phyloP scores from a whole-genome alignment of 208 protist species.

The Acanthamoeba polyphaga region DNA sequence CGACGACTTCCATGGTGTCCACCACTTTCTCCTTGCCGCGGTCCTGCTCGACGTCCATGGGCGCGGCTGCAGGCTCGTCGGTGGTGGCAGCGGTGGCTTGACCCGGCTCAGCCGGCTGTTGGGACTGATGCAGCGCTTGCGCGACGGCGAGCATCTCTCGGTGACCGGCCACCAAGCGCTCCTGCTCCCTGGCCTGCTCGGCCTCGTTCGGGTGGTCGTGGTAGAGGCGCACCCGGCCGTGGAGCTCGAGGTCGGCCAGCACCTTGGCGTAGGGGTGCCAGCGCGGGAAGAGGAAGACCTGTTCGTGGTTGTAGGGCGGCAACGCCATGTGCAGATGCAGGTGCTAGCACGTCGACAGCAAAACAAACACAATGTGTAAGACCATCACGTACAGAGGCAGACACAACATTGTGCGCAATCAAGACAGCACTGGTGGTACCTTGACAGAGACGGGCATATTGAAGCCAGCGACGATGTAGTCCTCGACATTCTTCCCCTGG shows the following conservation, averaged over 20 bases:
- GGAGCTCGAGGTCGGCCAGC: not conserved
- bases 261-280: not conserved
- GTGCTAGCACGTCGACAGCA: not conserved
- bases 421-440: too few relatives aligned
- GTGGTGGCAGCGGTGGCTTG: too few relatives aligned
- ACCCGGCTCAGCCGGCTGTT: not conserved
- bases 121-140: not conserved
- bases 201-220: not conserved
- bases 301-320: constrained; percentile 13
- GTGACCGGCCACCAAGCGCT: not conserved
- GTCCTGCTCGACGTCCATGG: too few relatives aligned
- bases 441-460: not conserved
- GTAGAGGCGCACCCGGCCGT: not conserved
- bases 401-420: too few relatives aligned
- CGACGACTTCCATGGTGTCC: not conserved
- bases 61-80: not conserved
- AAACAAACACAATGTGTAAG: not conserved
- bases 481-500: not conserved
- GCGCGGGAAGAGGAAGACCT: not conserved
- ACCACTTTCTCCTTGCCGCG: not conserved
- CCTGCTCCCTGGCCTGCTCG: not conserved
- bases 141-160: not conserved
- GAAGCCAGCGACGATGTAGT: constrained; percentile 20
- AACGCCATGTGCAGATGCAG: constrained; percentile 15
- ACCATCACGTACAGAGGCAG: too few relatives aligned